These are phyloP conservation scores for Diutina catenulata DNA, from an alignment of 1,139 yeast species.

Conservation along the genomic window DNA sequence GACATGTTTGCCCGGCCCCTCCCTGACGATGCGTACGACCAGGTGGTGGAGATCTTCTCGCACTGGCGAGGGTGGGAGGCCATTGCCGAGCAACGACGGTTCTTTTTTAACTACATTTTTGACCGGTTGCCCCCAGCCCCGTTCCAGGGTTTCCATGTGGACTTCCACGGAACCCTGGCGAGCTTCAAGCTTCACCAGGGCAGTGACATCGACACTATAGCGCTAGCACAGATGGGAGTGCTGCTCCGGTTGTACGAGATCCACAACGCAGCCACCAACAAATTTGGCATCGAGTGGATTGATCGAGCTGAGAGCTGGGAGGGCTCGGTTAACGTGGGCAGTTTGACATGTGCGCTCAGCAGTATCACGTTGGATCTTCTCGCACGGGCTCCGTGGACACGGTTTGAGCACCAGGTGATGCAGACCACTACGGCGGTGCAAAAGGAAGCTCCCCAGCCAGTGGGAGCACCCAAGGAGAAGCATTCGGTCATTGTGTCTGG, in stretches of 20 bases:
- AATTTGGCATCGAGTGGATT: conserved; percentile 8
- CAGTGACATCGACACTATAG: conserved; percentile 10
- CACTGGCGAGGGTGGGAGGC: conserved; percentile 94
- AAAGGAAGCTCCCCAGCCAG: no score
- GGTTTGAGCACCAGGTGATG: no score
- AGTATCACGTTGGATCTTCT: conserved; percentile 11
- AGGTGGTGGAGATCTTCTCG: conserved; percentile 47
- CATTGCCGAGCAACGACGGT: conserved; percentile 33
- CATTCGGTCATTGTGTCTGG: no score
- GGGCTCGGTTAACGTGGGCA: conserved; percentile 13
- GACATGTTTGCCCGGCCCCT: not conserved
- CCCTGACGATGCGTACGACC: conserved; percentile 41
- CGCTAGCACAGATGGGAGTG: conserved; percentile 10
- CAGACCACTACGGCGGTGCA: no score
- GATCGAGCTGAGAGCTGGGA: conserved; percentile 10
- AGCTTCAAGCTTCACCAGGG: not conserved
- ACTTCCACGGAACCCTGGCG: not conserved
- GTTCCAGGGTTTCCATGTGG: not conserved
- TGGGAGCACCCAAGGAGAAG: no score
- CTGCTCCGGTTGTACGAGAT: conserved; percentile 7
- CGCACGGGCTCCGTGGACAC: no score
- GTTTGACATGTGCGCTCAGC: no score
- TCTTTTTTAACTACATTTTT: conserved; percentile 38
- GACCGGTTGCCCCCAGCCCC: not conserved
- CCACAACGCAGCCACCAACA: conserved; percentile 8